These are phyloP conservation scores for Chrysoporthe austroafricana DNA, from an alignment of 2,329 filamentous ascomycete genomes.

Conservation along the genomic window DNA sequence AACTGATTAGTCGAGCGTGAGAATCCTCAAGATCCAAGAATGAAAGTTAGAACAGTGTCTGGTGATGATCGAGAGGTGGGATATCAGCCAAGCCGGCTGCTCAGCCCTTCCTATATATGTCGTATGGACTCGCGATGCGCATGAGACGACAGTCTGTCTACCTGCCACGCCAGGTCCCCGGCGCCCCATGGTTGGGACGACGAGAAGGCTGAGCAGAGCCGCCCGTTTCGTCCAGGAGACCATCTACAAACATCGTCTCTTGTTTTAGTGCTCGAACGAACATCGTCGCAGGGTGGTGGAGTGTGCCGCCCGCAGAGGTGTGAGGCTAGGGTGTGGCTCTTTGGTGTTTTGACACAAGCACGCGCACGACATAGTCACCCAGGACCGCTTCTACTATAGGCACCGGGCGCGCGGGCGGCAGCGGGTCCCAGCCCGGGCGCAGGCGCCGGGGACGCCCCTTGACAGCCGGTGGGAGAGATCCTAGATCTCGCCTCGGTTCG, in stretches of 20 bases:
- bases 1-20: conserved; percentile 21
- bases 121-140: conserved; percentile 7
- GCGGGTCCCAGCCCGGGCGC: not conserved
- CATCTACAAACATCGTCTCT: conserved; percentile 16
- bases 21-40: conserved; percentile 28
- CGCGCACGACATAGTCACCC: too few species aligned
- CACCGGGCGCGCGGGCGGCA: not conserved
- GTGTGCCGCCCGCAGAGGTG: conserved; percentile 4
- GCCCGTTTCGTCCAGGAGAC: conserved; percentile 26
- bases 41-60: conserved; percentile 23
- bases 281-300: conserved; percentile 26
- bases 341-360: conserved; percentile 6
- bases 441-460: not conserved
- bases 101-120: conserved; percentile 21
- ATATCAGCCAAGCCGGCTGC: conserved; percentile 15
- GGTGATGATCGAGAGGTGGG: conserved; percentile 17
- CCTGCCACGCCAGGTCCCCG: not conserved
- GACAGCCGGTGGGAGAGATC: not conserved
- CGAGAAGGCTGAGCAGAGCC: conserved; percentile 13
- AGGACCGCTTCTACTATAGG: not conserved
- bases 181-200: conserved; percentile 10
- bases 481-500: not conserved
- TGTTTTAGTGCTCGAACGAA: conserved; percentile 24
- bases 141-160: not conserved
- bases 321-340: conserved; percentile 2